Evolutionary conservation across 2,329 filamentous ascomycete species (phyloP), one percentile per base, ranked within the genome.

Genomic region (Hypoxylon sp.): DNA sequence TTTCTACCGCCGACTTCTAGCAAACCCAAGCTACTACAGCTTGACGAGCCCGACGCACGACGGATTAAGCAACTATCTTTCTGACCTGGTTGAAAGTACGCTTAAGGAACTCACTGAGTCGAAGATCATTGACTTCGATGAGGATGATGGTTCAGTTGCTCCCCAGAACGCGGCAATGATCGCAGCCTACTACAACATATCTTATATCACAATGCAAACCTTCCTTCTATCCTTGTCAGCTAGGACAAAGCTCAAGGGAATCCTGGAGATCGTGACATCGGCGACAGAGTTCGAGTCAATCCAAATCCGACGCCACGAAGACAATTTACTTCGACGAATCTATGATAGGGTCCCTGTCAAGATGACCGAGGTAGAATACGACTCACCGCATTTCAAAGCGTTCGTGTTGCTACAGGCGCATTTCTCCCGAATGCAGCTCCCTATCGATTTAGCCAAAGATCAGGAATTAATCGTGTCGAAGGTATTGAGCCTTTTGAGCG

Each of bases 131-230:
- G 92, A 97, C 63, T 83, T 96, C 37, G 93, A 97, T 60, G 92
- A 96, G 67, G 91, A 95, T 38, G 93, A 97, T 67, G 93, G 96
- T 64, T 87, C 86, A 1, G 87, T 97, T 32, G 83, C 89, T 12
- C 92, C 94, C 9, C 83, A 96, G 64, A 97, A 99, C 71, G 89
- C 93, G 2, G 94, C 94, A 61, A 97, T 97, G 90, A 97, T 99
- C 67, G 91, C 90, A 7, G 91, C 94, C 1, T 97, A 99, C 79
- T 99, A 99, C 81, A 97, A 97, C 73, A 96, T 99, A 67, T 97
- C 93, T 4, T 97, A 97, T 75, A 90, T 96, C 71, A 99, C 94
- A 2, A 99, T 99, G 92, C 93, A 99, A 75, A 99, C 94, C 0
- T 93, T 99, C 79, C 78, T 99, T 41, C 79, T 99, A 47, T 99